A percentile compares a stretch with the other conserved stretches of the same genome.
Conservation (phyloP, 768 basidiomycete genomes). For the Tricholoma furcatifolium region DNA sequence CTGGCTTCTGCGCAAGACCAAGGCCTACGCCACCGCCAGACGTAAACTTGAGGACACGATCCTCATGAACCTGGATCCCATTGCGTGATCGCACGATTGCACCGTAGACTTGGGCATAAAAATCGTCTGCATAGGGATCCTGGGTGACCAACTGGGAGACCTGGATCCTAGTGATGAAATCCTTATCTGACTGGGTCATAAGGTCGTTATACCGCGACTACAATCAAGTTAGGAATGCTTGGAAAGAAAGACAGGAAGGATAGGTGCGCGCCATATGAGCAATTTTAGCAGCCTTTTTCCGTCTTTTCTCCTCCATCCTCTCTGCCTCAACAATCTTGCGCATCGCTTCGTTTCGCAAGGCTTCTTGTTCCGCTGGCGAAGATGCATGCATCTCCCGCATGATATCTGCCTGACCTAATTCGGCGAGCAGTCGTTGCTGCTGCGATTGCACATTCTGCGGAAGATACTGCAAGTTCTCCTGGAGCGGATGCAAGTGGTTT, state of each 20-base stretch:
- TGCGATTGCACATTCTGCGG: slow-evolving; percentile 71
- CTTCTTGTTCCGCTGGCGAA: slow-evolving; percentile 60
- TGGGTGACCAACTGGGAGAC: slow-evolving; percentile 96
- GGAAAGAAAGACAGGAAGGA: not conserved
- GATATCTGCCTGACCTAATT: slow-evolving; percentile 71
- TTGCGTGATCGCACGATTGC: slow-evolving; percentile 79
- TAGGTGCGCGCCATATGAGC: slow-evolving; percentile 70
- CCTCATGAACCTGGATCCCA: slow-evolving; percentile 69
- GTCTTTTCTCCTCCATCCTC: slow-evolving; percentile 80
- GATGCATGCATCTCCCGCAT: slow-evolving; percentile 61
- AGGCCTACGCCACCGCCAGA: slow-evolving; percentile 83
- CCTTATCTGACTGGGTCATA: slow-evolving; percentile 98
- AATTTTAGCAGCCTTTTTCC: slow-evolving; percentile 81
- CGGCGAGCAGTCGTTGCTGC: slow-evolving; percentile 73
- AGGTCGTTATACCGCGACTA: slow-evolving; percentile 92
- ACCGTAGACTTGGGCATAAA: slow-evolving; percentile 95
- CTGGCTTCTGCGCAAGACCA: slow-evolving; percentile 68
- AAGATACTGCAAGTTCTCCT: slow-evolving; percentile 53
- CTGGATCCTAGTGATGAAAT: slow-evolving; percentile 98
- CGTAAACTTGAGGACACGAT: slow-evolving; percentile 83
- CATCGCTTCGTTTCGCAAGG: slow-evolving; percentile 75
- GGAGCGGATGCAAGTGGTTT: slow-evolving; percentile 38
- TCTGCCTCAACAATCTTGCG: slow-evolving; percentile 91
- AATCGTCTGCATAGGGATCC: slow-evolving; percentile 97
- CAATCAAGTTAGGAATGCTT: slow-evolving; percentile 10